These are phyloP conservation scores for Plantago major DNA, from an alignment of 257 asterid genomes.

Conservation along the genomic window DNA sequence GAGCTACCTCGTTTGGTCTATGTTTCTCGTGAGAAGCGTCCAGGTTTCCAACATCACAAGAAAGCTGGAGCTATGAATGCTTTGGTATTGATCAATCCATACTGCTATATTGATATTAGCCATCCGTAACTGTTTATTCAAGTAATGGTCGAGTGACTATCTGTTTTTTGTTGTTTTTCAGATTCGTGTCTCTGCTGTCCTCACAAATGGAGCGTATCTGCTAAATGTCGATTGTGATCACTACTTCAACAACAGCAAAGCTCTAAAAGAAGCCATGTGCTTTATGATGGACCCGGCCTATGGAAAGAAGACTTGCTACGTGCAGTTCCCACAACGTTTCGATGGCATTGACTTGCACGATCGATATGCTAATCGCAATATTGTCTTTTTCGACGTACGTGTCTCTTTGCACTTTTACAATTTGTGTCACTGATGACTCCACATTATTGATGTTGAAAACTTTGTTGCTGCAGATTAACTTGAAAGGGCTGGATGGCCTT, in stretches of 20 bases:
- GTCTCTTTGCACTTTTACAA: slow-evolving; percentile 4
- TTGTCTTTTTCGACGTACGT: slow-evolving; percentile 59
- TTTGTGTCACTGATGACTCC: background rate
- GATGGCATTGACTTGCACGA: slow-evolving; percentile 74
- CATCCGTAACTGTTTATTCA: background rate
- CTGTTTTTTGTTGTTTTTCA: slow-evolving; percentile 25
- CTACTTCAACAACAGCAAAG: slow-evolving; percentile 83
- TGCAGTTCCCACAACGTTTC: slow-evolving; percentile 47
- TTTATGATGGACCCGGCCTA: slow-evolving; percentile 66
- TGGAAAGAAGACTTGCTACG: slow-evolving; percentile 73
- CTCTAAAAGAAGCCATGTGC: slow-evolving; percentile 94
- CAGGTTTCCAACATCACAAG: slow-evolving; percentile 85
- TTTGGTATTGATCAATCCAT: slow-evolving; percentile 36
- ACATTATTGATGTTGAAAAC: slow-evolving; percentile 13
- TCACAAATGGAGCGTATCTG: slow-evolving; percentile 74
- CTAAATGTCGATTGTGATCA: slow-evolving; percentile 93
- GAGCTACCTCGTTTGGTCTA: slow-evolving; percentile 77
- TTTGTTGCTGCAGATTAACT: slow-evolving; percentile 55
- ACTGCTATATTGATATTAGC: too few relatives aligned
- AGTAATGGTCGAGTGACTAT: background rate
- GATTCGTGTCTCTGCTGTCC: slow-evolving; percentile 88
- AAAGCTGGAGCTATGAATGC: slow-evolving; percentile 91
- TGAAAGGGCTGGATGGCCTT: slow-evolving; percentile 91
- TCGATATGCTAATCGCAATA: slow-evolving; percentile 74
- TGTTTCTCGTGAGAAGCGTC: slow-evolving; percentile 84